Evolutionary conservation across 2,329 filamentous ascomycete genomes (phyloP), one percentile per base, ranked within the genome.

Genomic region (Diaporthe helianthi): DNA sequence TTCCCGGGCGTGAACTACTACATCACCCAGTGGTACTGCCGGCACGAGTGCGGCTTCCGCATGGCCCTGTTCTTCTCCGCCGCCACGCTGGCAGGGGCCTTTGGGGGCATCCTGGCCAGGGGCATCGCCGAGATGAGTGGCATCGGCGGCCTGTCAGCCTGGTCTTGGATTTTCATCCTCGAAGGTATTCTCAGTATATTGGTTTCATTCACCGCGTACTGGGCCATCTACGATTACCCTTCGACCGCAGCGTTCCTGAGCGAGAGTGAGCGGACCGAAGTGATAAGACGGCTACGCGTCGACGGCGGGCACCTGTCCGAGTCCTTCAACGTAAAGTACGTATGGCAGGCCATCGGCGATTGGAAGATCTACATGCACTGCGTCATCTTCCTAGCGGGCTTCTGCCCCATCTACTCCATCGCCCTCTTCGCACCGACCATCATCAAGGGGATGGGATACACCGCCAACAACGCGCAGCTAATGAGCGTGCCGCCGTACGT

Each of bases 121-220:
- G 88, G 83, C 26, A 85, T 90, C 63, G 84, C 86, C 38, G 85
- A 88, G 75, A 88, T 90, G 84, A 74, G 82, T 1, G 85, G 85
- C 2, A 73, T 80, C 8, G 78, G 79, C 31, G 84, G 87, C 15
- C 77, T 79, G 61, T 83, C 33, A 79, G 91, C 90, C 1, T 95
- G 92, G 92, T 83, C 87, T 1, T 94, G 91, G 92, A 93, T 95
- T 64, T 95, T 95, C 77, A 91, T 94, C 69, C 80, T 93, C 4
- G 90, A 92, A 76, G 86, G 86, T 36, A 69, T 86, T 24, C 74
- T 82, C 26, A 86, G 84, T 7, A 76, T 87, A 5, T 1, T 83
- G 38, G 80, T 86, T 60, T 89, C 88, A 2, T 53, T 63, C 26
- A 36, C 55, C 1, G 65, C 65, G 4, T 70, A 61, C 68, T 70